phyloP scores from a whole-genome alignment of 495 filamentous ascomycete species.

The Sordaria brevicollis region DNA sequence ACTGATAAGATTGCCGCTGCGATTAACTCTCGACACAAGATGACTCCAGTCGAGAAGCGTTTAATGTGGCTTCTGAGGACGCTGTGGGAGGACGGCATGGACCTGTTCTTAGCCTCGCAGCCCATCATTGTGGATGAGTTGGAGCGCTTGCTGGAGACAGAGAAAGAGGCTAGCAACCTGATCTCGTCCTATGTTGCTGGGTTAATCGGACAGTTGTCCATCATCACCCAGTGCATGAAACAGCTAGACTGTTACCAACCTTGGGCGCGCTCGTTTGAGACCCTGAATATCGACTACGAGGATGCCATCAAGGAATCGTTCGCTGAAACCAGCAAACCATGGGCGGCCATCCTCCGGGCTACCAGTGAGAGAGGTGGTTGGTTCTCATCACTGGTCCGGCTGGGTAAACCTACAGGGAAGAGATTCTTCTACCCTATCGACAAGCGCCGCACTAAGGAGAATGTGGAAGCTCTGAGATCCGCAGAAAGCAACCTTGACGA shows the following conservation, averaged over 20 bases:
- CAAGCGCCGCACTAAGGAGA: constrained; percentile 37
- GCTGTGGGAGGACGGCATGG: constrained; percentile 13
- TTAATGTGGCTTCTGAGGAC: constrained; percentile 26
- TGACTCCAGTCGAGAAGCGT: constrained; percentile 7
- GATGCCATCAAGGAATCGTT: constrained; percentile 15
- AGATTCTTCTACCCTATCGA: constrained; percentile 41
- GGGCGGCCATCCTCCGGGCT: constrained; percentile 3
- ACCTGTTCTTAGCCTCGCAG: constrained; percentile 21
- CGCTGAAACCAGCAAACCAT: constrained; percentile 2
- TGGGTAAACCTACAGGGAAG: constrained; percentile 19
- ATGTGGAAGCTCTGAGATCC: constrained; percentile 15
- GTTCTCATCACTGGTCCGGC: background rate
- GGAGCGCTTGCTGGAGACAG: constrained; percentile 29
- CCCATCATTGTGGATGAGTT: constrained; percentile 32
- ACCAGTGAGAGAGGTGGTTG: constrained; percentile 5
- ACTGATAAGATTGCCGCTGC: background rate
- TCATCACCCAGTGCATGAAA: constrained; percentile 27
- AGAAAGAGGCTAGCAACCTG: constrained; percentile 21
- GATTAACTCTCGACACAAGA: constrained; percentile 2
- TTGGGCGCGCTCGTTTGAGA: constrained; percentile 33
- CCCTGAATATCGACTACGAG: constrained; percentile 5
- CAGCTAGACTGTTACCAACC: constrained; percentile 39
- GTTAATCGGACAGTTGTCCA: constrained; percentile 32
- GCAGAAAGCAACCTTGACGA: constrained; percentile 40
- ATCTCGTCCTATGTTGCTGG: constrained; percentile 28